Percentiles rank a stretch among this genome's conserved stretches.
Conservation (phyloP, 2,329 filamentous ascomycete genomes). For the Cladobotryum mycophilum region DNA sequence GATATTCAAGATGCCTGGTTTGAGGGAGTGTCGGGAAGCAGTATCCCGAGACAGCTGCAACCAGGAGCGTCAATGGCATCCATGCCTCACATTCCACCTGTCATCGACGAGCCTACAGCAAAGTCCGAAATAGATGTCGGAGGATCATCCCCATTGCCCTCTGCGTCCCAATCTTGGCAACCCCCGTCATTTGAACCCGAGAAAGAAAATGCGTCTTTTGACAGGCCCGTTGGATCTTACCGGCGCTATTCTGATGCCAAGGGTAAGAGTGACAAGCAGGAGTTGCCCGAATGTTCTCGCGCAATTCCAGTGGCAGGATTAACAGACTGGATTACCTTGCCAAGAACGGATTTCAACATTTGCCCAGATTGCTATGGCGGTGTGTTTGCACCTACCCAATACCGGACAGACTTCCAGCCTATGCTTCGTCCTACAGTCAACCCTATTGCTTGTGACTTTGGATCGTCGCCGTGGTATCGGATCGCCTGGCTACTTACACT, state of each 20-base stretch:
- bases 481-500: slow-evolving; percentile 77
- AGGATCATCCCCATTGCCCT: slow-evolving; percentile 7
- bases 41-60: slow-evolving; percentile 1
- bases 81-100: slow-evolving; percentile 19
- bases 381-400: slow-evolving; percentile 63
- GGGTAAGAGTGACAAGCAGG: slow-evolving; percentile 20
- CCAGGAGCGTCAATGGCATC: slow-evolving; percentile 12
- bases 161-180: slow-evolving; percentile 36
- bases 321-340: slow-evolving; percentile 76
- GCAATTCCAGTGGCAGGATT: slow-evolving; percentile 55
- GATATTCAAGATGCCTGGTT: slow-evolving; percentile 19
- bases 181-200: slow-evolving; percentile 39
- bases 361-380: slow-evolving; percentile 73
- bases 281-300: slow-evolving; percentile 63
- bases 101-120: slow-evolving; percentile 3
- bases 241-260: slow-evolving; percentile 46
- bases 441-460: slow-evolving; percentile 70
- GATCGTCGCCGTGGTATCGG: slow-evolving; percentile 69
- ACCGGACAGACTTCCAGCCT: slow-evolving; percentile 55
- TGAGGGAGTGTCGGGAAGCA: slow-evolving; percentile 10
- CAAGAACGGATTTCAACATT: slow-evolving; percentile 66
- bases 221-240: slow-evolving; percentile 41
- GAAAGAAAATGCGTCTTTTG: slow-evolving; percentile 26
- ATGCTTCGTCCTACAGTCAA: slow-evolving; percentile 52
- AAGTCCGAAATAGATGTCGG: neutral